phyloP scores from a whole-genome alignment of 805 yeast species.

The Nakazawaea holstii region DNA sequence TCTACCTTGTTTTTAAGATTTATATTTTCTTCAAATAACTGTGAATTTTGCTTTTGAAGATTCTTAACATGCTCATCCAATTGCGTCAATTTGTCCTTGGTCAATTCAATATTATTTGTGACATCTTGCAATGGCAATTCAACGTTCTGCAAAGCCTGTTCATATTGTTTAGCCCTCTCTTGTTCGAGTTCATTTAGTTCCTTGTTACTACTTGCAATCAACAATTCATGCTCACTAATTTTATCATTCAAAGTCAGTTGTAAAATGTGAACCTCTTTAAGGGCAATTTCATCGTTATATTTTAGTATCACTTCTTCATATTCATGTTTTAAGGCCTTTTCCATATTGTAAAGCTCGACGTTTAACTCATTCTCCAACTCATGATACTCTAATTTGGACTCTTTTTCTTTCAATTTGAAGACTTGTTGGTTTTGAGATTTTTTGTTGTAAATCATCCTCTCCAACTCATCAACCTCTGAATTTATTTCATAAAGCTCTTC shows the following conservation, averaged over 20 bases:
- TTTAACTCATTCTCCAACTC: conserved; percentile 13
- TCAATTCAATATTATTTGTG: not conserved
- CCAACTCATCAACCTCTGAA: conserved; percentile 11
- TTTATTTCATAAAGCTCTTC: conserved; percentile 18
- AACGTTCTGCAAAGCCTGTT: not conserved
- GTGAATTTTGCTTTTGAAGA: not conserved
- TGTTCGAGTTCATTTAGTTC: not conserved
- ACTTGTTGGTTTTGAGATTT: conserved; percentile 9
- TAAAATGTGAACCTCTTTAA: not conserved
- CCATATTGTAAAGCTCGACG: conserved; percentile 16
- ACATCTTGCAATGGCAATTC: conserved; percentile 2
- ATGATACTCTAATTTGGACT: conserved; percentile 13
- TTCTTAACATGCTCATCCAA: not conserved
- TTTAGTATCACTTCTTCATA: conserved; percentile 9
- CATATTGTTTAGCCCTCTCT: not conserved
- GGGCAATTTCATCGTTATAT: conserved; percentile 6
- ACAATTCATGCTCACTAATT: not conserved
- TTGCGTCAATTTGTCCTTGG: not conserved
- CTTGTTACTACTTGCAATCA: not conserved
- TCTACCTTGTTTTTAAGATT: too few relatives aligned
- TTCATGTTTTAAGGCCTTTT: conserved; percentile 13
- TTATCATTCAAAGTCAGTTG: not conserved
- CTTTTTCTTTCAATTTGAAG: conserved; percentile 13
- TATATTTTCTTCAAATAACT: not conserved
- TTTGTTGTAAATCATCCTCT: not conserved